Evolutionary conservation across 2,329 filamentous ascomycete genomes (phyloP), one percentile per base, ranked within the genome.

Genomic region (Juglanconis oblonga): DNA sequence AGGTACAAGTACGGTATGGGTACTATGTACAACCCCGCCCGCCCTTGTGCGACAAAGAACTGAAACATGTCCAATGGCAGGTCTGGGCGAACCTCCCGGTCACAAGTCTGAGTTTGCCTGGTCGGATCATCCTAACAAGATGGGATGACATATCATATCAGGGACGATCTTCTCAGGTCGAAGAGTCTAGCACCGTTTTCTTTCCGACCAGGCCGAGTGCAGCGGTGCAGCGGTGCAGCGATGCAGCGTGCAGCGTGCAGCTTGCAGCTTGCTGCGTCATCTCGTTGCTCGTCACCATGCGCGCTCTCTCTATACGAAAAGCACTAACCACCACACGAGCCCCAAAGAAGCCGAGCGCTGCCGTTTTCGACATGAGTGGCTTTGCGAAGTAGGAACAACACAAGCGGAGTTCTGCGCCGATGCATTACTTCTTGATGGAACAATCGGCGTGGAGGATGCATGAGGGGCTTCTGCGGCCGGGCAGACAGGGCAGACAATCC

Each of bases 31-130:
- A 24, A 24, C 35, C 24, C 7, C 38, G 57, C 61, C 61, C 61
- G 54, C 58, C 36, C 61, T 55, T 57, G 61, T 63, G 61, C 55
- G 55, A 63, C 61, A 47, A 17, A 2, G n/a, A 51, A 38, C 42
- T 63, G 61, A 63, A 63, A 63, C 61, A 55, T 58, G 50, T 13
- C 61, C 58, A 63, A 63, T 63, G 10, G 35, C 44, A 45, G 36
- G 51, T 54, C 53, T 52, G 58, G 55, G 40, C 58, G 55, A 61
- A 35, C 50, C 40, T 55, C 45, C 36, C 53, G 49, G 50, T 49
- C 54, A 52, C 38, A 38, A 52, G 32, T 49, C 44, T 45, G 44
- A 17, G 44, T 45, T 29, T 17, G 40, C 40, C 38, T 60, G 31
- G 58, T 48, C 33, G 40, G 58, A 55, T 54, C 56, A 35, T 58